These are phyloP conservation scores for Globisporangium sylvaticum DNA, from an alignment of 352 stramenopile species.

Conservation along the genomic window DNA sequence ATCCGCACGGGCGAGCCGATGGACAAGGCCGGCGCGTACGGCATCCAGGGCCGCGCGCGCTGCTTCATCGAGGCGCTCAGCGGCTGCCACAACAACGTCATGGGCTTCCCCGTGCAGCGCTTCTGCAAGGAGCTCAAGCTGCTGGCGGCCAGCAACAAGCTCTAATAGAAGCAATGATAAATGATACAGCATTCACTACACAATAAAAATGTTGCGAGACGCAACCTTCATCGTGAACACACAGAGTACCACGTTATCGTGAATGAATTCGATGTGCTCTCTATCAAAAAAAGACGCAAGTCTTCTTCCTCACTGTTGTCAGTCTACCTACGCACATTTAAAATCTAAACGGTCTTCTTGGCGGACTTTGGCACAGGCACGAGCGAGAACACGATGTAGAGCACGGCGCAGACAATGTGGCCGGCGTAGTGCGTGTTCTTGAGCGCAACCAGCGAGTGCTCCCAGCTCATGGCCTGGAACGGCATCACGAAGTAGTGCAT, in stretches of 20 bases:
- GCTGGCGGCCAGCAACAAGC: conserved; percentile 31
- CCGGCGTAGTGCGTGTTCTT: conserved; percentile 70
- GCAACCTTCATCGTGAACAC: neutral
- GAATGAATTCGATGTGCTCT: neutral
- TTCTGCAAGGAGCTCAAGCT: conserved; percentile 61
- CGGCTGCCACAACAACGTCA: conserved; percentile 92
- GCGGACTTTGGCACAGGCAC: conserved; percentile 49
- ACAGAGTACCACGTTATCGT: neutral
- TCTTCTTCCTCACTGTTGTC: no score
- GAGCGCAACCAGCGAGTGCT: conserved; percentile 55
- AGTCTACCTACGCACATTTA: neutral
- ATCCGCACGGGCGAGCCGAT: conserved; percentile 88
- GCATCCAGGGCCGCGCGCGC: conserved; percentile 81
- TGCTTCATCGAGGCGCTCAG: conserved; percentile 77
- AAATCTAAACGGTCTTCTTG: conserved; percentile 62
- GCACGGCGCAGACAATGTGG: conserved; percentile 58
- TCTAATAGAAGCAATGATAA: conserved; percentile 21
- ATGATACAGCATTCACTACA: no score
- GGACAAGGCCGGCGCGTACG: conserved; percentile 91
- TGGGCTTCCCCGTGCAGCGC: conserved; percentile 83
- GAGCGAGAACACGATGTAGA: conserved; percentile 69
- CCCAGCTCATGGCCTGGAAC: conserved; percentile 70
- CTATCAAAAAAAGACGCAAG: conserved; percentile 1
- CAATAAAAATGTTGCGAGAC: no score
- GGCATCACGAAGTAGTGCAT: conserved; percentile 76